Conservation (phyloP, 257 asterid species). For the Nyctanthes arbortristis region DNA sequence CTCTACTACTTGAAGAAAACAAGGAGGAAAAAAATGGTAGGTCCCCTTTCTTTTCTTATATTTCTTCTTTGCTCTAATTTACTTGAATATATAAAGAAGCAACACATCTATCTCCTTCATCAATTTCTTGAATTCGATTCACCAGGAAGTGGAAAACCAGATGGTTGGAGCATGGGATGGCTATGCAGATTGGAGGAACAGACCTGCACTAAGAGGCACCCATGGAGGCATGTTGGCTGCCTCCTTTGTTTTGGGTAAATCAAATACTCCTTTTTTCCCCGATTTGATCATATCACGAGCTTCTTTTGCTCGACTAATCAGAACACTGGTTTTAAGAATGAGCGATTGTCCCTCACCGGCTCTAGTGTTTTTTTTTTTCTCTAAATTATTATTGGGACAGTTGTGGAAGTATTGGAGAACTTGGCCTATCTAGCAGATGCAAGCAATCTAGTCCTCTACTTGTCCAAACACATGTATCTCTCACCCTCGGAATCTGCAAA, state of each 20-base stretch:
- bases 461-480: conserved; percentile 44
- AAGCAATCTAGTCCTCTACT: conserved; percentile 48
- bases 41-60: conserved; percentile 9
- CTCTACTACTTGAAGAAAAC: neutral
- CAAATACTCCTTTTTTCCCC: no score
- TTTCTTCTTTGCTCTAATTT: neutral
- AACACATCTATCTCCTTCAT: neutral
- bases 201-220: conserved; percentile 30
- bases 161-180: conserved; percentile 45
- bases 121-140: neutral
- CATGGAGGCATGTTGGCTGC: conserved; percentile 57
- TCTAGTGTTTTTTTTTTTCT: no score
- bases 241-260: conserved; percentile 48
- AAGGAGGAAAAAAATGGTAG: conserved; percentile 29
- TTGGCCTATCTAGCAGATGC: conserved; percentile 53
- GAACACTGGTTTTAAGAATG: no score
- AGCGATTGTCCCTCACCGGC: no score
- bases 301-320: no score
- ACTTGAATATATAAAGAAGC: neutral
- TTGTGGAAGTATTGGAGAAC: conserved; percentile 53
- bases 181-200: conserved; percentile 45
- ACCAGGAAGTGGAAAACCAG: conserved; percentile 43
- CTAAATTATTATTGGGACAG: conserved; percentile 27
- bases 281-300: no score
- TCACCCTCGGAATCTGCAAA: conserved; percentile 46